A percentile compares a stretch with the other conserved stretches of the same genome.
Conservation (phyloP, 768 basidiomycete species). For the Lentinula boryana region DNA sequence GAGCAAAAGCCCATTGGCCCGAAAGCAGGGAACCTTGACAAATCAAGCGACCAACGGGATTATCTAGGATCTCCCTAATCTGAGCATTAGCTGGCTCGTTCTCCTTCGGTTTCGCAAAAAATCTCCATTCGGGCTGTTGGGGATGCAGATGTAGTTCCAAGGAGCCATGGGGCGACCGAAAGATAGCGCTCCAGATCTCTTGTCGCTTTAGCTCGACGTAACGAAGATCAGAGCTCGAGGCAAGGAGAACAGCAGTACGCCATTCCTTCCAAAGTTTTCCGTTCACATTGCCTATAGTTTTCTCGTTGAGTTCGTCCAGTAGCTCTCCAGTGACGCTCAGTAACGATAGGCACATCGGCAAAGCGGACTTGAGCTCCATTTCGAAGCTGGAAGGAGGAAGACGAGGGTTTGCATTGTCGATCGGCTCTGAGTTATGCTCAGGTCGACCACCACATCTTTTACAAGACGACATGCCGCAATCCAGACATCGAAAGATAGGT, state of each 20-base stretch:
- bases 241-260: constrained; percentile 59
- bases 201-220: constrained; percentile 86
- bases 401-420: constrained; percentile 55
- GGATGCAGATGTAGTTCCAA: constrained; percentile 77
- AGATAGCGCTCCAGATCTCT: constrained; percentile 79
- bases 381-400: constrained; percentile 68
- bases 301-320: constrained; percentile 44
- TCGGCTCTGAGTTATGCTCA: constrained; percentile 66
- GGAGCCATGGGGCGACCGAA: constrained; percentile 61
- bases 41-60: constrained; percentile 71
- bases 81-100: constrained; percentile 72
- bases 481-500: constrained; percentile 59
- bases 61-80: constrained; percentile 65
- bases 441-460: constrained; percentile 86
- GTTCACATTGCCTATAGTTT: constrained; percentile 36
- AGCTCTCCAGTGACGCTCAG: constrained; percentile 40
- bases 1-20: constrained; percentile 76
- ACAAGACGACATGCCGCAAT: constrained; percentile 79
- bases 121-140: constrained; percentile 78
- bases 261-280: constrained; percentile 62
- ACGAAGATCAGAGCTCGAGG: constrained; percentile 57
- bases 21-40: constrained; percentile 52
- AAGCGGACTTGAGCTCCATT: constrained; percentile 66
- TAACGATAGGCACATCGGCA: constrained; percentile 83
- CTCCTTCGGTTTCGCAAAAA: constrained; percentile 67